Base-by-base conservation (phyloP, 139 green algal species). In the Astrephomene gubernaculifera region DNA sequence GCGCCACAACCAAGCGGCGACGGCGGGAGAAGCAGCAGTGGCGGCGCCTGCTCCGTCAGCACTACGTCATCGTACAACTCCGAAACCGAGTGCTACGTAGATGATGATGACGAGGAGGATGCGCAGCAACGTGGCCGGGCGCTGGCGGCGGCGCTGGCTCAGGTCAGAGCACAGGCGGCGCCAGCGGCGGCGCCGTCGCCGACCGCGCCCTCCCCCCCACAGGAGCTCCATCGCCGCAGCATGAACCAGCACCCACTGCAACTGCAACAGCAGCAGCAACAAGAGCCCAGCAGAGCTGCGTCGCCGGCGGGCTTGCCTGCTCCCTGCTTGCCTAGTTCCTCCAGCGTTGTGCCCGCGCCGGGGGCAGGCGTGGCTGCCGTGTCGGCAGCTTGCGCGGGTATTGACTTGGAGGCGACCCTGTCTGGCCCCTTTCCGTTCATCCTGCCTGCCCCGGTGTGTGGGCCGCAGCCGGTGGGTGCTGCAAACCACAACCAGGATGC, bases 51-150 rank as follows among this genome's bases (percentile, higher is more conserved):
- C 29, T 73, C 60, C 76, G 76, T 83, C 41, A 61, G 60, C 41
- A 83, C 76, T 33, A 80, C 72, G 2, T 80, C 72, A 1, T 80
- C 72, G 31, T 83, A 83, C 76, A 49, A 83, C 76, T 74, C 61
- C 12, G 43, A 64, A 2, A 83, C 76, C n/a, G 76, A 83, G 79
- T 60, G 31, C 19, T 57, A 53, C 14, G 76, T 72, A 0, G 60
- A 63, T 12, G 76, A 70, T 6, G 38, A 83, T 3, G 76, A 83
- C n/a, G 76, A 72, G 41, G 35, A 38, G 1, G 76, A 83, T n/a
- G n/a, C n/a, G n/a, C n/a, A n/a, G 60, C 54, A 35, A 4, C 76
- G 61, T 14, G 39, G 31, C 12, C 39, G 60, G 2, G 41, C 44
- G 61, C 76, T 83, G 39, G 76, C 76, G 41, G 76, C 60, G 12